Conservation (phyloP, 2,329 filamentous ascomycete species). For the Aspergillus ochraceoroseus region DNA sequence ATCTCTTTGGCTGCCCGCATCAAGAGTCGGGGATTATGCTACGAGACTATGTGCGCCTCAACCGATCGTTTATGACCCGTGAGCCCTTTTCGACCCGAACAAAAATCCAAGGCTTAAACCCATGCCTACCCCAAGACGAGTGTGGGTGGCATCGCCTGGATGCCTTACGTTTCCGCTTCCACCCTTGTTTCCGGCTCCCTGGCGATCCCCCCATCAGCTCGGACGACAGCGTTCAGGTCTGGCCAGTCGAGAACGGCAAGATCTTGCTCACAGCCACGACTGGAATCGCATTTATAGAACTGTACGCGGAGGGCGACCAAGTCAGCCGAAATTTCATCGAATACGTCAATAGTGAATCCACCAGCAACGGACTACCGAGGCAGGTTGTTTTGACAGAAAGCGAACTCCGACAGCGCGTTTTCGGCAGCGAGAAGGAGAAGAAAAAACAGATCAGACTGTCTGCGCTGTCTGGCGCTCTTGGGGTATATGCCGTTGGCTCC, state of each 20-base stretch:
- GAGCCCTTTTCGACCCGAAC: constrained; percentile 86
- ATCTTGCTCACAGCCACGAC: constrained; percentile 72
- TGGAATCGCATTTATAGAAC: constrained; percentile 79
- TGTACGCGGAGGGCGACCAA: constrained; percentile 74
- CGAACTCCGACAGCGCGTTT: constrained; percentile 66
- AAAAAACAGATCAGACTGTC: constrained; percentile 62
- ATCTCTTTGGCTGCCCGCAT: constrained; percentile 83
- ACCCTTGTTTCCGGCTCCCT: constrained; percentile 83
- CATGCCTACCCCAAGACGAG: constrained; percentile 72
- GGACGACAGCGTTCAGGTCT: constrained; percentile 79
- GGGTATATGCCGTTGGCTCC: constrained; percentile 71
- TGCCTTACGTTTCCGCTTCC: constrained; percentile 78
- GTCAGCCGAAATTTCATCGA: constrained; percentile 78
- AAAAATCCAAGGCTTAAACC: constrained; percentile 68
- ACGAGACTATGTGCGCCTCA: constrained; percentile 77
- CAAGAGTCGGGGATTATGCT: constrained; percentile 91
- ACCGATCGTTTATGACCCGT: constrained; percentile 72
- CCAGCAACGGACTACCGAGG: constrained; percentile 58
- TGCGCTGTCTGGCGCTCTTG: constrained; percentile 71
- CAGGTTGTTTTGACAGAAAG: constrained; percentile 70
- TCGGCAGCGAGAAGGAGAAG: constrained; percentile 64
- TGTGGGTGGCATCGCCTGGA: constrained; percentile 90
- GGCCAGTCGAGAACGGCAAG: constrained; percentile 72
- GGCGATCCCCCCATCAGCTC: constrained; percentile 60
- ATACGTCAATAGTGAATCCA: constrained; percentile 59